Conservation (phyloP, 2,329 filamentous ascomycete genomes). For the Fusarium pseudocircinatum region DNA sequence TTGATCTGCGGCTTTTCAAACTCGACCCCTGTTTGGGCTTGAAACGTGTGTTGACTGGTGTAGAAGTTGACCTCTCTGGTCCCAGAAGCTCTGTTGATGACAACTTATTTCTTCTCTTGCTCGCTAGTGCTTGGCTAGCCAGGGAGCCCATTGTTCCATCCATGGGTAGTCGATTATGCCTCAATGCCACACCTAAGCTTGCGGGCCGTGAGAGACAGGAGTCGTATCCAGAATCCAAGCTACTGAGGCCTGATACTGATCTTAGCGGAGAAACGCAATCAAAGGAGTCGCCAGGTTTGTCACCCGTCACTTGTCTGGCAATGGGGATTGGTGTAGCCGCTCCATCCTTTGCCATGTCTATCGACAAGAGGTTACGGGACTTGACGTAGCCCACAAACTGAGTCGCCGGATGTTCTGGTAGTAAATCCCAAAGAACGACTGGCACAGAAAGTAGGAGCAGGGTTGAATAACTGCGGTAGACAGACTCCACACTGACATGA, state of each 20-base stretch:
- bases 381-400: constrained; percentile 43
- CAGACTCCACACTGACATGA: constrained; percentile 38
- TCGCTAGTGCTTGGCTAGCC: constrained; percentile 24
- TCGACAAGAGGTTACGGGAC: constrained; percentile 36
- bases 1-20: constrained; percentile 1
- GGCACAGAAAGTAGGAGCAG: constrained; percentile 40
- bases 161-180: constrained; percentile 25
- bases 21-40: constrained; percentile 3
- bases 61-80: constrained; percentile 24
- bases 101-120: constrained; percentile 30
- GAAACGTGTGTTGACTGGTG: background rate
- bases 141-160: constrained; percentile 27
- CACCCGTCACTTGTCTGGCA: constrained; percentile 16
- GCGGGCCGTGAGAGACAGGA: constrained; percentile 37
- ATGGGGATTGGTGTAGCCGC: constrained; percentile 39
- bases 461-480: constrained; percentile 41
- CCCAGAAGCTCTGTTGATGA: constrained; percentile 31
- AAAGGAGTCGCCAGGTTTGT: constrained; percentile 19
- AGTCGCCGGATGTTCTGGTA: constrained; percentile 40
- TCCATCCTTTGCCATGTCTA: constrained; percentile 12
- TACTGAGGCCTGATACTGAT: constrained; percentile 36
- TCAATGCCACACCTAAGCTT: constrained; percentile 27
- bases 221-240: constrained; percentile 42
- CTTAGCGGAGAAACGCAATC: constrained; percentile 35
- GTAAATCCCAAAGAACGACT: constrained; percentile 40